These are phyloP conservation scores for Rosa rugosa DNA, from an alignment of 306 rosid genomes.

Conservation along the genomic window DNA sequence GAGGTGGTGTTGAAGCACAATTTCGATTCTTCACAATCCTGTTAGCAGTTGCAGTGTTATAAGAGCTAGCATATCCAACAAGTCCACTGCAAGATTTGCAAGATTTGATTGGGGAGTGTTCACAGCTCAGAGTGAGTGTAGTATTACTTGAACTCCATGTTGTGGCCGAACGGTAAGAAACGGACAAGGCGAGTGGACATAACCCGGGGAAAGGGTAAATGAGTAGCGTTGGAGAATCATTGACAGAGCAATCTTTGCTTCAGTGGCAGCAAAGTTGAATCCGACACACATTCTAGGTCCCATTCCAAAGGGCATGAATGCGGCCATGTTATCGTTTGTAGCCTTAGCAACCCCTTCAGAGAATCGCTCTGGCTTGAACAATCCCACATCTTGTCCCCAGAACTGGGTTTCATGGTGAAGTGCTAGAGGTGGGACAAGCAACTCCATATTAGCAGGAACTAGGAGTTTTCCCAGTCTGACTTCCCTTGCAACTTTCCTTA, in stretches of 20 bases:
- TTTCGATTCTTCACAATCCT: too few relatives aligned
- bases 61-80: too few relatives aligned
- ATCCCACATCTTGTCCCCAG: background rate
- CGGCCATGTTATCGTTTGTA: background rate
- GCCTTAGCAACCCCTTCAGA: background rate
- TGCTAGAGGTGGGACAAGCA: background rate
- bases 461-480: background rate
- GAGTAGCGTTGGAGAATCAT: background rate
- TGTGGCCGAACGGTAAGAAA: background rate
- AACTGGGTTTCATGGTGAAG: background rate
- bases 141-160: background rate
- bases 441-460: background rate
- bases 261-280: background rate
- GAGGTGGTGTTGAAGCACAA: too few relatives aligned
- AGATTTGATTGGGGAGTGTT: background rate
- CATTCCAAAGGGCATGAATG: constrained; percentile 2
- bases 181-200: background rate
- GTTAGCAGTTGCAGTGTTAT: too few relatives aligned
- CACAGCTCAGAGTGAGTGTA: background rate
- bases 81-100: too few relatives aligned
- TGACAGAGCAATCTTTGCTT: background rate
- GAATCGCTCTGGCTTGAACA: background rate
- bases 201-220: background rate
- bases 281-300: background rate
- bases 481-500: background rate